Conservation (phyloP, 352 stramenopile species). For the Phytophthora kernoviae region DNA sequence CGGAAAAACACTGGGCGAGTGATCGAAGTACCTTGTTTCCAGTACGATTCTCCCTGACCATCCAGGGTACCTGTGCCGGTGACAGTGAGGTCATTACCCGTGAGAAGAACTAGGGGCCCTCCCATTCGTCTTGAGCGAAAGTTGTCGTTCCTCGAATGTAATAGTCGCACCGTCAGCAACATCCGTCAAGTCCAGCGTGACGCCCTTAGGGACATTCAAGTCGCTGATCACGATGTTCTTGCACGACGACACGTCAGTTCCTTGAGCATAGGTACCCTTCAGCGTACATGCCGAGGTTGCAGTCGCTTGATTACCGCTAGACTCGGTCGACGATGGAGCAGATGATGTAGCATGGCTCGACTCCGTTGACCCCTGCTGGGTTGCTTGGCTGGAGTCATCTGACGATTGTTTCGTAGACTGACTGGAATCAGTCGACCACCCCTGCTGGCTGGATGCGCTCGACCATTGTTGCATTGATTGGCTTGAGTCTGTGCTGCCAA, state of each 20-base stretch:
- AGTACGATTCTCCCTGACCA: slow-evolving; percentile 34
- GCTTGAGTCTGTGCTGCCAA: slow-evolving; percentile 6
- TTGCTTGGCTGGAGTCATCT: slow-evolving; percentile 3
- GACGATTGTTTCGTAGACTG: background rate
- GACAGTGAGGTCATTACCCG: slow-evolving; percentile 27
- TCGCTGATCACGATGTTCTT: slow-evolving; percentile 37
- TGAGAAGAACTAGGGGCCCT: slow-evolving; percentile 40
- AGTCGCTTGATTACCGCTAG: slow-evolving; percentile 18
- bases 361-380: background rate
- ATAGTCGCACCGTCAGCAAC: slow-evolving; percentile 36
- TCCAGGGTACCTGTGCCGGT: slow-evolving; percentile 29
- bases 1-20: slow-evolving; percentile 39
- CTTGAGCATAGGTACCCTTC: slow-evolving; percentile 38
- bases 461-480: slow-evolving; percentile 13
- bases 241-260: slow-evolving; percentile 31
- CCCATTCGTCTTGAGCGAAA: slow-evolving; percentile 39
- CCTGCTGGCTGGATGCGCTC: background rate
- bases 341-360: background rate
- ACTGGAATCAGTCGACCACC: slow-evolving; percentile 1
- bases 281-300: slow-evolving; percentile 17
- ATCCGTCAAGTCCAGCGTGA: slow-evolving; percentile 42
- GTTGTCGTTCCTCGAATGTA: slow-evolving; percentile 43
- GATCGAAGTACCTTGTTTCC: slow-evolving; percentile 35
- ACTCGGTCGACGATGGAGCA: background rate
- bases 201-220: slow-evolving; percentile 33